Evolutionary conservation across 2,329 filamentous ascomycete species (phyloP).

Genomic region (Colletotrichum spinosum): DNA sequence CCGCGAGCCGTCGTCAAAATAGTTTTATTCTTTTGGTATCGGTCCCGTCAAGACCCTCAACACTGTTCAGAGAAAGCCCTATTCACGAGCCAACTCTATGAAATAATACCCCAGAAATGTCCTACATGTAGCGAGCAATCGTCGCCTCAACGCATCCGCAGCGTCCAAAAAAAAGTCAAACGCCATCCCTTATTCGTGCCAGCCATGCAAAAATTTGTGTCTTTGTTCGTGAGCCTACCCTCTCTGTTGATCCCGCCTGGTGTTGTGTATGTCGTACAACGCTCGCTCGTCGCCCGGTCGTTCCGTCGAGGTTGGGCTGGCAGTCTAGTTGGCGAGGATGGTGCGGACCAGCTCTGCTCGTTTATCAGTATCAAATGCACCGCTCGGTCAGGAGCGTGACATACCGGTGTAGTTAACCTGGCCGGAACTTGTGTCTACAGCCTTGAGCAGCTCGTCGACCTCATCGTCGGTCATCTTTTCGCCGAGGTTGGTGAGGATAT

Average conservation of each 20-base stretch:
- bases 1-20: slow-evolving; percentile 18
- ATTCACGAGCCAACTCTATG: slow-evolving; percentile 26
- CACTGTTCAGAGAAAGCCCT: slow-evolving; percentile 26
- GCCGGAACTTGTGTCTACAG: slow-evolving; percentile 93
- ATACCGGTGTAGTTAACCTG: slow-evolving; percentile 97
- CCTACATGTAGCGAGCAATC: slow-evolving; percentile 23
- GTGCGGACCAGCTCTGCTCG: slow-evolving; percentile 81
- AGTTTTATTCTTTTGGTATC: slow-evolving; percentile 25
- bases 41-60: slow-evolving; percentile 14
- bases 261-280: slow-evolving; percentile 23
- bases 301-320: background rate
- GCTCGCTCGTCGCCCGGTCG: slow-evolving; percentile 10
- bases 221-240: slow-evolving; percentile 25
- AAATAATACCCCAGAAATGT: slow-evolving; percentile 26
- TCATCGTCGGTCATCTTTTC: slow-evolving; percentile 99
- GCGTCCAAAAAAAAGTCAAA: slow-evolving; percentile 32
- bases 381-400: slow-evolving; percentile 43
- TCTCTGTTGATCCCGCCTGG: background rate
- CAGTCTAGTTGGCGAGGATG: slow-evolving; percentile 81
- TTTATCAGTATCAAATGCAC: background rate
- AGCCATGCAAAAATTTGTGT: slow-evolving; percentile 32
- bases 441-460: slow-evolving; percentile 98
- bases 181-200: slow-evolving; percentile 35
- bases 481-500: slow-evolving; percentile 96
- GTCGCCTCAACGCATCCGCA: slow-evolving; percentile 17